Conservation (phyloP, 352 stramenopile genomes). For the Phytophthora aleatoria region DNA sequence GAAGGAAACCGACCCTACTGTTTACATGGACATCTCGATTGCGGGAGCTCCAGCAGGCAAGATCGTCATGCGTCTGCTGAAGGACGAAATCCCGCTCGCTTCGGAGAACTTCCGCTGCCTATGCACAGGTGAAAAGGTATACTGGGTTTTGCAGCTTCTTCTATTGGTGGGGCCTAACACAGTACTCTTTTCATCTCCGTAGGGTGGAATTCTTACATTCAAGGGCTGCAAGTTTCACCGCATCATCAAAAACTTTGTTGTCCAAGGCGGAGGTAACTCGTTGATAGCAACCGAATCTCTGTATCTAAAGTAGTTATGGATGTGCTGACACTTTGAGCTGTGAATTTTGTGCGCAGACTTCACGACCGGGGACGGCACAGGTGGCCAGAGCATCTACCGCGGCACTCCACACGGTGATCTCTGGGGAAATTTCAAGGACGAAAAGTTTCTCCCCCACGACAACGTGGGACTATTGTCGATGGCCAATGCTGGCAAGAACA, state of each 20-base stretch:
- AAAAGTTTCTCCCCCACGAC: conserved; percentile 74
- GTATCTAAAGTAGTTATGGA: neutral
- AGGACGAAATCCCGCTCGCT: conserved; percentile 92
- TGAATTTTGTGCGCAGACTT: conserved; percentile 43
- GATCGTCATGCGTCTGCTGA: conserved; percentile 95
- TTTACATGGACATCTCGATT: conserved; percentile 96
- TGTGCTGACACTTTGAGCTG: conserved; percentile 3
- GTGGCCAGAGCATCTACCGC: conserved; percentile 81
- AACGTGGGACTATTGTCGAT: conserved; percentile 84
- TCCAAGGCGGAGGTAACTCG: conserved; percentile 75
- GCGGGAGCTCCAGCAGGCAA: conserved; percentile 77
- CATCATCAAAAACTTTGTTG: conserved; percentile 93
- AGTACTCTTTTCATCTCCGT: neutral
- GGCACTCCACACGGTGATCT: conserved; percentile 62
- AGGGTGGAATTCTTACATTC: conserved; percentile 67
- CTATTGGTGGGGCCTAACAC: neutral
- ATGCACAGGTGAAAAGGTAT: conserved; percentile 80
- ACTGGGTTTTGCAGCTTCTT: neutral
- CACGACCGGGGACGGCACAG: conserved; percentile 72
- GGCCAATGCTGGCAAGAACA: conserved; percentile 79
- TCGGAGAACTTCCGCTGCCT: conserved; percentile 95
- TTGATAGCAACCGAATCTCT: neutral
- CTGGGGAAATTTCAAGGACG: conserved; percentile 87
- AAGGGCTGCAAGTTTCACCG: conserved; percentile 91
- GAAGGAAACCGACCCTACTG: conserved; percentile 75